Evolutionary conservation across 1,284 basidiomycete species (phyloP).

Genomic region (Tilletia horrida): DNA sequence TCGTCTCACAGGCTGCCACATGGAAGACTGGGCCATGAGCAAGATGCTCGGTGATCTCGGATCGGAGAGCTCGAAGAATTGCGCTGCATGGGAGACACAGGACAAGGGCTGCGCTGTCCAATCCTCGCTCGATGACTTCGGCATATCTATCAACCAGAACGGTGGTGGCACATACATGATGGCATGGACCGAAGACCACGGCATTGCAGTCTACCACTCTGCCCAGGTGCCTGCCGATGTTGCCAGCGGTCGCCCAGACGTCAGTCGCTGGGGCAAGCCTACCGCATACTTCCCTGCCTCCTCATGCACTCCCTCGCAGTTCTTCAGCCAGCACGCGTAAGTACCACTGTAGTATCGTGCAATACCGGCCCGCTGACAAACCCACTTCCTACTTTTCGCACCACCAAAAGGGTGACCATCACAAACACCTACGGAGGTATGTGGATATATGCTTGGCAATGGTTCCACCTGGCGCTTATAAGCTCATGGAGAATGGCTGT

Average conservation of each 20-base stretch:
- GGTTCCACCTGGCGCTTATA: too few relatives aligned
- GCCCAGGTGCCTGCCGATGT: background rate
- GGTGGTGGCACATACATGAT: constrained; percentile 10
- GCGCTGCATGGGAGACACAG: constrained; percentile 3
- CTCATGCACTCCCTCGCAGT: background rate
- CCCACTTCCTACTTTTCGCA: too few relatives aligned
- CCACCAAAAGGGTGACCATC: background rate
- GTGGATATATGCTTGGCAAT: too few relatives aligned
- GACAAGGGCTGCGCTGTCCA: constrained; percentile 15
- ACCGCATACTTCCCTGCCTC: background rate
- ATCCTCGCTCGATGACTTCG: background rate
- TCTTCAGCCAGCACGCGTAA: background rate
- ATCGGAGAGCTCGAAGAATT: background rate
- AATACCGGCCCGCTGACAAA: too few relatives aligned
- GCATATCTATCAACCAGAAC: background rate
- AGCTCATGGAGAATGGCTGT: too few relatives aligned
- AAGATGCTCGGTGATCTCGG: background rate
- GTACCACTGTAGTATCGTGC: too few relatives aligned
- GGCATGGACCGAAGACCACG: constrained; percentile 9
- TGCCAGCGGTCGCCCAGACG: background rate
- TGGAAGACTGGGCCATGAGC: background rate
- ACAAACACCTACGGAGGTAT: background rate
- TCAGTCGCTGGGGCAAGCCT: background rate
- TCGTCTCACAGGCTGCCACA: background rate
- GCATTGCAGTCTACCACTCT: constrained; percentile 7